These are phyloP conservation scores for Dimargaris cristalligena DNA, from an alignment of 192 early-diverging fungal species.

Conservation along the genomic window DNA sequence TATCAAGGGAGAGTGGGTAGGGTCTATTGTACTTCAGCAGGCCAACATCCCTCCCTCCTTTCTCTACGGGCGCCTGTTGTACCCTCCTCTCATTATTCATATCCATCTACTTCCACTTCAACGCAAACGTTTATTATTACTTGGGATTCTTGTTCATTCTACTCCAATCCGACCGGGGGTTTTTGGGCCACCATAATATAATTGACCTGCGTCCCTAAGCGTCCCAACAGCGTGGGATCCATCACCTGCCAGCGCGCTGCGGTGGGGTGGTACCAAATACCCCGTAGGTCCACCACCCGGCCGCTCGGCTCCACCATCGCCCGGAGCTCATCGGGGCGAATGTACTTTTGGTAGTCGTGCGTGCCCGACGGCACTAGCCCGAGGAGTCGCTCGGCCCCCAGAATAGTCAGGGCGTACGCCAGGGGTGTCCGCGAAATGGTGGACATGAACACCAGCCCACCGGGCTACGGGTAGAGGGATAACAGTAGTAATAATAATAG, in stretches of 20 bases:
- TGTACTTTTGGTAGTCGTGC: slow-evolving; percentile 71
- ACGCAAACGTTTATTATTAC: too few relatives aligned
- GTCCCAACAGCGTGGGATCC: background rate
- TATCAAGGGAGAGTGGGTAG: too few relatives aligned
- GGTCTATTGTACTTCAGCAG: too few relatives aligned
- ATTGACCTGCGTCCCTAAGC: slow-evolving; percentile 26
- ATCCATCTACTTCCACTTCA: too few relatives aligned
- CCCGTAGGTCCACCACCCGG: slow-evolving; percentile 31
- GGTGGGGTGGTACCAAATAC: slow-evolving; percentile 37
- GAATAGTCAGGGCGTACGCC: slow-evolving; percentile 58
- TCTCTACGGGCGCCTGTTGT: too few relatives aligned
- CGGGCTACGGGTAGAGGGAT: slow-evolving; percentile 28
- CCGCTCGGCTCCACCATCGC: slow-evolving; percentile 27
- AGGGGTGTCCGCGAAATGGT: slow-evolving; percentile 79
- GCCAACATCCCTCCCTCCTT: too few relatives aligned
- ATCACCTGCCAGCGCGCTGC: slow-evolving; percentile 10
- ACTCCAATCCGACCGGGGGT: too few relatives aligned
- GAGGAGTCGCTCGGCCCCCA: slow-evolving; percentile 66
- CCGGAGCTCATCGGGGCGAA: slow-evolving; percentile 58
- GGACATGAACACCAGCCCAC: slow-evolving; percentile 59
- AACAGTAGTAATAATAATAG: too few relatives aligned
- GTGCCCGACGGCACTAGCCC: slow-evolving; percentile 67
- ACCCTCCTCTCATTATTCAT: too few relatives aligned
- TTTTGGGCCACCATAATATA: slow-evolving; percentile 27
- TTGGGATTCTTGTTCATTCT: too few relatives aligned